Percentiles rank a stretch among this genome's conserved stretches.
Evolutionary conservation across 441 rosid genomes (phyloP).

Genomic region (Mallotus repandus): DNA sequence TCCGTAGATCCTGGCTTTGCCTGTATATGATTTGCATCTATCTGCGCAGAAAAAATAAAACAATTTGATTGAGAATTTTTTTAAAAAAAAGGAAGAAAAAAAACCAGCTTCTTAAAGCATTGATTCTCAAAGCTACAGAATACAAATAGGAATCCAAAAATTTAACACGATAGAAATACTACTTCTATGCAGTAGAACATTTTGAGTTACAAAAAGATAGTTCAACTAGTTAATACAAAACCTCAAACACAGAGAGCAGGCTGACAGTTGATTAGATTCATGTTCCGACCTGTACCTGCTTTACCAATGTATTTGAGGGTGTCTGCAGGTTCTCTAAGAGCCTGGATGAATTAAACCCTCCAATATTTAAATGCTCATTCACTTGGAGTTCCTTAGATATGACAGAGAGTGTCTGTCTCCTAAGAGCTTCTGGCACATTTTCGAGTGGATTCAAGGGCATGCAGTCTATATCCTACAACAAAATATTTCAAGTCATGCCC

Average conservation of each 20-base stretch:
- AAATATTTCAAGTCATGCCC: slow-evolving; percentile 22
- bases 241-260: background rate
- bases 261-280: background rate
- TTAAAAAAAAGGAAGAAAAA: background rate
- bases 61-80: slow-evolving; percentile 11
- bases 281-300: slow-evolving; percentile 42
- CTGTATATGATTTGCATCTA: slow-evolving; percentile 38
- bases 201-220: background rate
- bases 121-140: background rate
- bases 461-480: slow-evolving; percentile 91
- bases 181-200: background rate
- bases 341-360: slow-evolving; percentile 47
- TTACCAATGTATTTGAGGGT: slow-evolving; percentile 43
- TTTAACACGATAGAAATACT: background rate
- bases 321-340: slow-evolving; percentile 38
- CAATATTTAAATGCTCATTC: slow-evolving; percentile 46
- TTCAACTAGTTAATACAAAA: background rate
- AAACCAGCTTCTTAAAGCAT: background rate
- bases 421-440: slow-evolving; percentile 90
- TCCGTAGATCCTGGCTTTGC: slow-evolving; percentile 39
- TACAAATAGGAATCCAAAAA: background rate
- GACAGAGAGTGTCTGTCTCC: slow-evolving; percentile 47
- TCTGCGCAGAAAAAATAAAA: slow-evolving; percentile 31
- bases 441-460: slow-evolving; percentile 89
- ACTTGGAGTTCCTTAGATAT: slow-evolving; percentile 49